A percentile compares a stretch with the other conserved stretches of the same genome.
These are phyloP conservation scores for Helicocarpus griseus DNA, from an alignment of 2,329 filamentous ascomycete genomes.

Conservation along the genomic window DNA sequence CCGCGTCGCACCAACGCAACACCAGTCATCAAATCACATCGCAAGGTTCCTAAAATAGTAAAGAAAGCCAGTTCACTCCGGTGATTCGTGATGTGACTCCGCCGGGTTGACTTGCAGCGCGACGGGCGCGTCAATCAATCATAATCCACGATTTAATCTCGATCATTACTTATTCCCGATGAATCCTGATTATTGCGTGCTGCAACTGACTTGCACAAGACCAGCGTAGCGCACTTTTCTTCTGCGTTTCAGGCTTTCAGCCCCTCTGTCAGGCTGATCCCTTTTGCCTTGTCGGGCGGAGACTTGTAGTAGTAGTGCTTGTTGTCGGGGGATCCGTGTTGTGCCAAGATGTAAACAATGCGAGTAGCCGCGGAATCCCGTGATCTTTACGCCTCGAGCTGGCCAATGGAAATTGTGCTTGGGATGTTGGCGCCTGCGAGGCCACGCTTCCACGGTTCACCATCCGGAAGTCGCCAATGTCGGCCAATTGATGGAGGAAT, in stretches of 20 bases:
- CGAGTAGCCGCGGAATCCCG: conserved; percentile 8
- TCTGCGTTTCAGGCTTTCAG: neutral
- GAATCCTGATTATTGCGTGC: no score
- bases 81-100: neutral
- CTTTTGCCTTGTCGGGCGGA: neutral
- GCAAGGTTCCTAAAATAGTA: conserved; percentile 1
- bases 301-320: no score
- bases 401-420: no score
- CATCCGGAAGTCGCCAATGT: no score
- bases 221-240: neutral
- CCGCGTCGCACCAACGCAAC: conserved; percentile 1
- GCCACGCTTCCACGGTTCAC: no score
- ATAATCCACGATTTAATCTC: neutral
- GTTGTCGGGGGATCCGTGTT: conserved; percentile 4
- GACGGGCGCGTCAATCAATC: neutral
- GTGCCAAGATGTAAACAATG: conserved; percentile 12
- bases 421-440: no score
- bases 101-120: neutral
- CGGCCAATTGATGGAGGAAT: no score
- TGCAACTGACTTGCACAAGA: neutral
- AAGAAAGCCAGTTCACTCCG: neutral
- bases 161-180: neutral
- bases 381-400: conserved; percentile 4
- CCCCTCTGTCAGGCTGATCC: neutral
- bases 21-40: neutral